phyloP scores from a whole-genome alignment of 75 land plant species.

The Pinus tabuliformis region DNA sequence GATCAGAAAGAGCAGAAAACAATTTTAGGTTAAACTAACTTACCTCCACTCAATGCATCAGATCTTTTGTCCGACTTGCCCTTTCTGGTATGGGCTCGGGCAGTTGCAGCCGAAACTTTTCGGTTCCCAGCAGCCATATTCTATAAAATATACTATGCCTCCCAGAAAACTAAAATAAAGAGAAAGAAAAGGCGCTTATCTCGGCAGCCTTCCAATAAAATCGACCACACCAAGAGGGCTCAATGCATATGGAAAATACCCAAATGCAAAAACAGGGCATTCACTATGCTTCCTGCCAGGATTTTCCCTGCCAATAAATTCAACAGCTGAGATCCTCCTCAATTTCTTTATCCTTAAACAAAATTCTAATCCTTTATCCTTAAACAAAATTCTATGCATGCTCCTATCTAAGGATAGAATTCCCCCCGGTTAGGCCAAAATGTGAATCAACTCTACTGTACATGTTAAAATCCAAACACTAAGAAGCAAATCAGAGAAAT shows the following conservation, averaged over 20 bases:
- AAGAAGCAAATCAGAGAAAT: background rate
- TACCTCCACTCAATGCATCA: background rate
- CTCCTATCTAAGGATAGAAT: background rate
- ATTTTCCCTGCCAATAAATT: background rate
- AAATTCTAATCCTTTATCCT: too few relatives aligned
- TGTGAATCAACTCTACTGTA: too few relatives aligned
- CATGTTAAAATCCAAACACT: background rate
- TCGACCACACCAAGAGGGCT: background rate
- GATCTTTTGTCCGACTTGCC: background rate
- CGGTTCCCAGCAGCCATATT: constrained; percentile 9
- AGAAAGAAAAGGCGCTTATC: background rate
- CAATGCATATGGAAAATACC: background rate
- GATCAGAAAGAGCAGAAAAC: background rate
- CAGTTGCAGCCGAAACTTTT: constrained; percentile 32
- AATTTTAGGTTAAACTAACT: background rate
- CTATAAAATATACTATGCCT: background rate
- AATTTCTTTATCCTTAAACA: too few relatives aligned
- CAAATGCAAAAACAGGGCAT: background rate
- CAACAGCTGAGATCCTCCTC: background rate
- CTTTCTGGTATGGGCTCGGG: constrained; percentile 31
- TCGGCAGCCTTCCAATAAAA: background rate
- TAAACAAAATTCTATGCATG: background rate
- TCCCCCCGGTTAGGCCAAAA: too few relatives aligned
- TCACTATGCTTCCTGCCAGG: background rate
- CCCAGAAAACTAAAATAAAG: too few relatives aligned